Base-by-base conservation (phyloP, 2,329 filamentous ascomycete species). In the Drechslerella dactyloides region DNA sequence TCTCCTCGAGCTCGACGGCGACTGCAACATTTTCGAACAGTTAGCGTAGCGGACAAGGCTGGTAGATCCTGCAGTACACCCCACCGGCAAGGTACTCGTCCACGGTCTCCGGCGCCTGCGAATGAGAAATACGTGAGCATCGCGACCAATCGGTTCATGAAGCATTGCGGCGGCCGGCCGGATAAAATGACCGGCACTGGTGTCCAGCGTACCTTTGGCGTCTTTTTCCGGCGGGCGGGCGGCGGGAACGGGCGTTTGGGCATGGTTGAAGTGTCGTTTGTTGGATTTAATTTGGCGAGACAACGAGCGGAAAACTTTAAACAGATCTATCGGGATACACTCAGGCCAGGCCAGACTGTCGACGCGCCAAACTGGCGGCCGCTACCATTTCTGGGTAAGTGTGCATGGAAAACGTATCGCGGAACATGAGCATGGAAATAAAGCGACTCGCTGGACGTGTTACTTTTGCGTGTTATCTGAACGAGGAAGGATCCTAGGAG, bases 1-100 rank as follows among this genome's bases (percentile, higher is more conserved):
- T 76, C 60, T 77, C 75, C 61, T 77, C 75, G 37, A 74, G 63
- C 35, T 75, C 75, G 35, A 76, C 64, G 10, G 74, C 76, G 35
- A 69, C 76, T 77, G 17, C 27, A 55, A 17, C 7, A 33, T 21
- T 21, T 7, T 52, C 30, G 17, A 4, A 5, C 8, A 2, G 24
- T 50, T 15, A 46, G 10, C 8, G 24, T 24, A 13, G 51, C 7
- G 33, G 53, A 55, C 24, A 56, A 40, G 53, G 24, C 24, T 17
- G 44, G 13, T 48, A 13, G 33, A 35, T 33, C 5, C 7, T 55
- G 21, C 37, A 19, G 15, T 37, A 40, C 53, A 40, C 50, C n/a
- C n/a, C n/a, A 64, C 66, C 59, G 19, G 66, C 66, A 7, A 70
- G 66, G 35, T 64, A 70, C 42, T 70, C 66, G 24, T 70, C 66